Evolutionary conservation across 371 early-diverging fungal species (phyloP).

Genomic region (Actinomortierella ambigua): DNA sequence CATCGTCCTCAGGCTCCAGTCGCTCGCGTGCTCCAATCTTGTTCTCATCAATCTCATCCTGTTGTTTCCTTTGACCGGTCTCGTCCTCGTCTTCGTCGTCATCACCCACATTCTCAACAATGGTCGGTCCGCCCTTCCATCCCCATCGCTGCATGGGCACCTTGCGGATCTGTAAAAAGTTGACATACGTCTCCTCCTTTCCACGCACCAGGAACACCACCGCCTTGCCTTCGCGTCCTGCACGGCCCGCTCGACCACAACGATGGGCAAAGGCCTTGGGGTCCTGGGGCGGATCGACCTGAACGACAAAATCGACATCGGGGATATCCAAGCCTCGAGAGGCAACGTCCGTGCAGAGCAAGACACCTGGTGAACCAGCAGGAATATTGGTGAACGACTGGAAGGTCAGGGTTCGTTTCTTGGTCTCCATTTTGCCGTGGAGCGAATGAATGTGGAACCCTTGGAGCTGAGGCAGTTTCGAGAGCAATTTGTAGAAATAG

Average conservation of each 20-base stretch:
- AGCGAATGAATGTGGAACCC: slow-evolving; percentile 74
- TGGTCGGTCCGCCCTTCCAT: slow-evolving; percentile 28
- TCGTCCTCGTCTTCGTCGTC: slow-evolving; percentile 49
- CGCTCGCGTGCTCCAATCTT: slow-evolving; percentile 18
- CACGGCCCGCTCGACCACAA: slow-evolving; percentile 97
- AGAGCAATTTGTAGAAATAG: slow-evolving; percentile 80
- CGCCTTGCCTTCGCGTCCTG: slow-evolving; percentile 88
- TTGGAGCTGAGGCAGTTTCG: slow-evolving; percentile 49
- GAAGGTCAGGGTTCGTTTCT: slow-evolving; percentile 75
- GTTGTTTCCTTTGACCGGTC: slow-evolving; percentile 5
- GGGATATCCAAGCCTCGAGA: slow-evolving; percentile 98
- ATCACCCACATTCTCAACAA: slow-evolving; percentile 28
- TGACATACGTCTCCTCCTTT: slow-evolving; percentile 88
- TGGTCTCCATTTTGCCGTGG: slow-evolving; percentile 94
- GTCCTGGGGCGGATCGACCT: slow-evolving; percentile 96
- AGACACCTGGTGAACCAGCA: slow-evolving; percentile 67
- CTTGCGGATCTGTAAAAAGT: slow-evolving; percentile 87
- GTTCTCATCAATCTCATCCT: slow-evolving; percentile 6
- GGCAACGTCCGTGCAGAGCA: slow-evolving; percentile 98
- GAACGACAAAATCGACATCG: slow-evolving; percentile 95
- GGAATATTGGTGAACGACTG: slow-evolving; percentile 64
- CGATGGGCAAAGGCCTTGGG: slow-evolving; percentile 97
- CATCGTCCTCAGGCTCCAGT: slow-evolving; percentile 50
- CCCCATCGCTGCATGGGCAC: slow-evolving; percentile 69
- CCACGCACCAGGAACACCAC: slow-evolving; percentile 79